Percentiles rank a stretch among this genome's conserved stretches.
These are phyloP conservation scores for Suaeda aralocaspica DNA, from an alignment of 148 eudicot species.

Conservation along the genomic window DNA sequence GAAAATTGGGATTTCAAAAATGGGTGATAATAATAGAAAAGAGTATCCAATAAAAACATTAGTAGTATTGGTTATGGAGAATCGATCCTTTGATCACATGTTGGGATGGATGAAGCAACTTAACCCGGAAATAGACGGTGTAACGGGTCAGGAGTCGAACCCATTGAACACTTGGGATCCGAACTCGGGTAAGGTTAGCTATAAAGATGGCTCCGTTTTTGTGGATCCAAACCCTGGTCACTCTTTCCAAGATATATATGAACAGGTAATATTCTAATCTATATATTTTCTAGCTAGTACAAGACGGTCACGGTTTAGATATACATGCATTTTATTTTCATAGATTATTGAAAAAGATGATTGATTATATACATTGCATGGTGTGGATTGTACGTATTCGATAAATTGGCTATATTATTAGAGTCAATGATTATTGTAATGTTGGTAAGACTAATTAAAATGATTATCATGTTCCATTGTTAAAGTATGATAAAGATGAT, in stretches of 20 bases:
- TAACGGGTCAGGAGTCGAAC: conserved; percentile 52
- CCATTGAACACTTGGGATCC: conserved; percentile 41
- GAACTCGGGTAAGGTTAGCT: conserved; percentile 35
- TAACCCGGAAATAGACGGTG: conserved; percentile 59
- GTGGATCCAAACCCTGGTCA: conserved; percentile 76
- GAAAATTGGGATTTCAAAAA: not conserved
- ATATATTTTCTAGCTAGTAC: too few relatives aligned
- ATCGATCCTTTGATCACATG: conserved; percentile 76
- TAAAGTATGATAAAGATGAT: too few relatives aligned
- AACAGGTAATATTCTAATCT: too few relatives aligned
- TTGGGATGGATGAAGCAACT: conserved; percentile 74
- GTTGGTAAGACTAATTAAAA: too few relatives aligned
- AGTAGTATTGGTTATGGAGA: conserved; percentile 70
- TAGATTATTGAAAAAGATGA: too few relatives aligned
- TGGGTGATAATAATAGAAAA: conserved; percentile 1
- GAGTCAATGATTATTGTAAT: too few relatives aligned
- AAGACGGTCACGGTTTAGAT: too few relatives aligned
- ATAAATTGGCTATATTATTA: too few relatives aligned
- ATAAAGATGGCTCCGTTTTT: conserved; percentile 39
- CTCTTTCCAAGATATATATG: conserved; percentile 54
- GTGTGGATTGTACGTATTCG: too few relatives aligned
- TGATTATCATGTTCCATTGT: too few relatives aligned
- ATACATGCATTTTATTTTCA: too few relatives aligned
- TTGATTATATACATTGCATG: too few relatives aligned
- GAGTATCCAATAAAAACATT: conserved; percentile 57